Conservation (phyloP, 345 rosid species). For the Tarenaya hassleriana region DNA sequence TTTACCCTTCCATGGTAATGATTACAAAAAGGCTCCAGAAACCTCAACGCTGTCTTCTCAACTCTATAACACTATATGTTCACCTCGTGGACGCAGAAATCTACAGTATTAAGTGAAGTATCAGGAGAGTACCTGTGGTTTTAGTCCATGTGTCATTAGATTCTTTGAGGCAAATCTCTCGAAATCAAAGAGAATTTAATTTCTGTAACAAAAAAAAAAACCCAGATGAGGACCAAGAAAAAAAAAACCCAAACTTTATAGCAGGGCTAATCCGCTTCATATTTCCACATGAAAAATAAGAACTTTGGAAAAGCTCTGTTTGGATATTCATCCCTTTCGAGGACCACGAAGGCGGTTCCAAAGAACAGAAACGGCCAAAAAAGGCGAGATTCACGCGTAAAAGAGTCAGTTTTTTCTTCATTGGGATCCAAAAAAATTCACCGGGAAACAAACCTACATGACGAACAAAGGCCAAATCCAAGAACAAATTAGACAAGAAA, state of each 20-base stretch:
- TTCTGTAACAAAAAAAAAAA: constrained; percentile 7
- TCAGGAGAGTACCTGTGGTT: constrained; percentile 17
- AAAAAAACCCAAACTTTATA: constrained; percentile 12
- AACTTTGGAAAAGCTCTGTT: constrained; percentile 7
- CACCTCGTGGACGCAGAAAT: not conserved
- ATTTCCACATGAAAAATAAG: constrained; percentile 4
- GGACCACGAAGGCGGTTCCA: constrained; percentile 15
- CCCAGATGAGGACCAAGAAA: not conserved
- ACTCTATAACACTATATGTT: not conserved
- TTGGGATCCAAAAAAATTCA: constrained; percentile 1
- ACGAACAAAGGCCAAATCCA: constrained; percentile 1
- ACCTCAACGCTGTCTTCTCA: constrained; percentile 1
- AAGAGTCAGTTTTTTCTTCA: not conserved
- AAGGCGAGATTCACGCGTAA: constrained; percentile 9
- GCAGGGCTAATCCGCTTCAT: constrained; percentile 5
- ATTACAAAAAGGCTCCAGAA: not conserved
- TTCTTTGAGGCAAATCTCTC: constrained; percentile 9
- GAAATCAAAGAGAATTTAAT: constrained; percentile 19
- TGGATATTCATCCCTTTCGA: constrained; percentile 1
- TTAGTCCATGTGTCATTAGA: constrained; percentile 19
- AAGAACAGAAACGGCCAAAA: not conserved
- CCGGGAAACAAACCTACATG: constrained; percentile 11
- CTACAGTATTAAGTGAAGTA: not conserved
- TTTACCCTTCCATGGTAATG: not conserved
- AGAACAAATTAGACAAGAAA: not conserved